Percentiles rank a stretch among this genome's conserved stretches.
phyloP scores from a whole-genome alignment of 1,284 basidiomycete species.

The Malassezia sp. region DNA sequence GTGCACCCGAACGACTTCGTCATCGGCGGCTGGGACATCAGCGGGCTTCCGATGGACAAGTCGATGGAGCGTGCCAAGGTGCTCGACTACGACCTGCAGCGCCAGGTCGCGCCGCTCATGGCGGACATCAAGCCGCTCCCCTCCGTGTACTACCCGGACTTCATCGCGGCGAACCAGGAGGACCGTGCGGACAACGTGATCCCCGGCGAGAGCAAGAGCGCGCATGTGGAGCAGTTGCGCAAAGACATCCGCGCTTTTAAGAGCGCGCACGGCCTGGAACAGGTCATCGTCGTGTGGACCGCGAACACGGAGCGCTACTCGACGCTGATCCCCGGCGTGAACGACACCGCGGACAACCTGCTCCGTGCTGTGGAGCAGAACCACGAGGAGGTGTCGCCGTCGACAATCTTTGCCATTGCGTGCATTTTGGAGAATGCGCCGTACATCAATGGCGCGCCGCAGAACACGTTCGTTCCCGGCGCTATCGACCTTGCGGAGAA shows the following conservation, averaged over 20 bases:
- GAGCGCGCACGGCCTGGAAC: conserved; percentile 64
- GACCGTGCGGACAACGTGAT: conserved; percentile 87
- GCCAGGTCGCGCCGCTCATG: conserved; percentile 82
- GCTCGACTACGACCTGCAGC: conserved; percentile 91
- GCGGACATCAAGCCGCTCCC: conserved; percentile 72
- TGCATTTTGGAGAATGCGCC: conserved; percentile 88
- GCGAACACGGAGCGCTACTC: conserved; percentile 98
- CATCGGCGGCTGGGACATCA: conserved; percentile 95
- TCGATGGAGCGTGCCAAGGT: conserved; percentile 90
- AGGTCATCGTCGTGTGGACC: conserved; percentile 84
- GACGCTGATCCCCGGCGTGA: conserved; percentile 83
- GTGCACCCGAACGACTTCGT: conserved; percentile 98
- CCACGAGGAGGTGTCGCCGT: conserved; percentile 86
- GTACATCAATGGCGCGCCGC: conserved; percentile 94
- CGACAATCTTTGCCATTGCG: conserved; percentile 87
- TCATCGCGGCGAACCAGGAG: conserved; percentile 92
- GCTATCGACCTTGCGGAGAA: conserved; percentile 84
- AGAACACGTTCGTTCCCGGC: conserved; percentile 98
- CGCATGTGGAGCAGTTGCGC: conserved; percentile 82
- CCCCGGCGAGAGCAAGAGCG: conserved; percentile 71
- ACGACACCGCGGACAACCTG: conserved; percentile 84
- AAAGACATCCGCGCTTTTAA: conserved; percentile 91
- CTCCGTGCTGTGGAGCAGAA: conserved; percentile 70
- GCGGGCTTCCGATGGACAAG: conserved; percentile 67
- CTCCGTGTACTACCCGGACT: conserved; percentile 63